Percentiles rank a stretch among this genome's conserved stretches.
Evolutionary conservation across 2,329 filamentous ascomycete species (phyloP).

Genomic region (Fusarium mangiferae): DNA sequence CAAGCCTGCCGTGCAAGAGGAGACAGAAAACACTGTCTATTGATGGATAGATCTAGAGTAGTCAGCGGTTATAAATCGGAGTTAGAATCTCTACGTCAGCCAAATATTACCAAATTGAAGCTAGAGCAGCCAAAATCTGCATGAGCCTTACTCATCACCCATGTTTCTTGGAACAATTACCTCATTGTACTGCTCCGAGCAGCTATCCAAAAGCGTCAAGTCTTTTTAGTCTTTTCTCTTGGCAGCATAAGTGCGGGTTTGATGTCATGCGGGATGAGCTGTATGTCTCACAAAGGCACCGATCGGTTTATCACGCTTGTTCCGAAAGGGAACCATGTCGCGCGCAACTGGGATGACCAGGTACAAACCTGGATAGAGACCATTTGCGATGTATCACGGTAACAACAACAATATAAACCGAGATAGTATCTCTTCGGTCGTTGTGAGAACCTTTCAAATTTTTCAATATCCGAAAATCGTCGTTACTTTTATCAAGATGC

Average conservation of each 20-base stretch:
- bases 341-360: neutral
- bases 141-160: neutral
- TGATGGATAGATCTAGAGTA: neutral
- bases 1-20: slow-evolving; percentile 4
- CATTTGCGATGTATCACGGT: fast-evolving
- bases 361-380: neutral
- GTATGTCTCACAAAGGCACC: neutral
- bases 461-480: fast-evolving
- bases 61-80: neutral
- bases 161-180: neutral
- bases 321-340: neutral
- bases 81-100: neutral
- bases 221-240: neutral
- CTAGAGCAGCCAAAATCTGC: neutral
- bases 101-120: neutral
- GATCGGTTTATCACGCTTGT: neutral
- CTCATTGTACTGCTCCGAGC: neutral
- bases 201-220: too few species aligned
- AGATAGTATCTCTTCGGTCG: fast-evolving
- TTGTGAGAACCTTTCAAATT: fast-evolving
- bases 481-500: neutral
- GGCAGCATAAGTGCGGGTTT: neutral
- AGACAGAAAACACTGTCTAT: neutral
- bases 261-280: neutral
- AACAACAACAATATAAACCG: too few species aligned